Conservation (phyloP, 1,139 yeast species). For the Torulaspora pretoriensis region DNA sequence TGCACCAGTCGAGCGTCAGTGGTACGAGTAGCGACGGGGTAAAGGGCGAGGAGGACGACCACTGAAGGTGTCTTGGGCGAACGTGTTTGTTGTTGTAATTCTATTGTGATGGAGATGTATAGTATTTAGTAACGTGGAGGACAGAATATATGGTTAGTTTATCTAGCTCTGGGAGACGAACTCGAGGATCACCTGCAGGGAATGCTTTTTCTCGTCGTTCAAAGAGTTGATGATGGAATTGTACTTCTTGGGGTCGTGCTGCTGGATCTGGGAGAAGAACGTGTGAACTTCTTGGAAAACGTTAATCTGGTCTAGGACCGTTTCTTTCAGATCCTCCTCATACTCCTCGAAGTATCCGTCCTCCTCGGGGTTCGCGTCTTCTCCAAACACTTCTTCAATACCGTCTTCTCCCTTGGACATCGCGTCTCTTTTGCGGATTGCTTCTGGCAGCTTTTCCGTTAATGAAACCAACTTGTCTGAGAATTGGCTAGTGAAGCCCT, state of each 20-base stretch:
- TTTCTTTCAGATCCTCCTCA: constrained; percentile 61
- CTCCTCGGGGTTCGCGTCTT: constrained; percentile 41
- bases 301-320: constrained; percentile 71
- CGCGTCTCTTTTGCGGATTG: constrained; percentile 61
- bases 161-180: constrained; percentile 27
- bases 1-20: constrained; percentile 44
- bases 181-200: constrained; percentile 33
- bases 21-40: constrained; percentile 17
- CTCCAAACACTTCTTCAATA: constrained; percentile 39
- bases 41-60: constrained; percentile 16
- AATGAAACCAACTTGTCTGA: constrained; percentile 47
- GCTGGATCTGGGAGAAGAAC: constrained; percentile 28
- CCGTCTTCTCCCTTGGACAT: constrained; percentile 43
- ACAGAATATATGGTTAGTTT: neutral
- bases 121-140: constrained; percentile 2
- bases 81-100: neutral
- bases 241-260: constrained; percentile 36
- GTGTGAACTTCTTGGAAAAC: constrained; percentile 48
- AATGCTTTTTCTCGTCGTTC: constrained; percentile 31
- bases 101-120: constrained; percentile 7
- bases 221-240: constrained; percentile 33
- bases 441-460: constrained; percentile 62
- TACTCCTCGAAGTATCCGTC: constrained; percentile 47
- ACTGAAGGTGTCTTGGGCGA: neutral
- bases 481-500: constrained; percentile 36